Evolutionary conservation across 257 asterid species (phyloP).

Genomic region (Solanum arcanum): DNA sequence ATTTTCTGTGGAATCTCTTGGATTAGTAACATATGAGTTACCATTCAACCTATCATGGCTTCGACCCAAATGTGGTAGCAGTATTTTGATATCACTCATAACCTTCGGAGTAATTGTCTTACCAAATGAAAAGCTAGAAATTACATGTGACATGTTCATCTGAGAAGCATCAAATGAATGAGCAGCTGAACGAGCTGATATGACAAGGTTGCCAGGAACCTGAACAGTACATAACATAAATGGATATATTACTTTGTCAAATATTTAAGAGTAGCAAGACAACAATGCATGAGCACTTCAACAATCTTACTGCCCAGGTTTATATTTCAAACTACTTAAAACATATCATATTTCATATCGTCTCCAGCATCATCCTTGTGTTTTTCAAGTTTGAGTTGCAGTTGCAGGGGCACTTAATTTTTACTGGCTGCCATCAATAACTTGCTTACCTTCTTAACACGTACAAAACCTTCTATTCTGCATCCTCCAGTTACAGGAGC

Average conservation of each 20-base stretch:
- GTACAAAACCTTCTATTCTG: slow-evolving; percentile 91
- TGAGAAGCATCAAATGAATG: slow-evolving; percentile 93
- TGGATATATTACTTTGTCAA: not conserved
- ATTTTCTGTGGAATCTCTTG: slow-evolving; percentile 68
- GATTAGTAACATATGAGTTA: slow-evolving; percentile 66
- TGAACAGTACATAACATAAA: slow-evolving; percentile 18
- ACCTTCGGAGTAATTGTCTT: slow-evolving; percentile 57
- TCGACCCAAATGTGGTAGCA: slow-evolving; percentile 69
- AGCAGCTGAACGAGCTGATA: slow-evolving; percentile 83
- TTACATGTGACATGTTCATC: slow-evolving; percentile 95
- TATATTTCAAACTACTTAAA: not conserved
- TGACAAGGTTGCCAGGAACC: slow-evolving; percentile 92
- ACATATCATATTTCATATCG: not conserved
- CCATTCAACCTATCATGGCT: slow-evolving; percentile 75
- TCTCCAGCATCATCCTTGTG: not conserved
- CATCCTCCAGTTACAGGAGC: slow-evolving; percentile 96
- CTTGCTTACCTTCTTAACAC: slow-evolving; percentile 73
- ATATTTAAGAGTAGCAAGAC: not conserved
- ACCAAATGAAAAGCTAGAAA: slow-evolving; percentile 77
- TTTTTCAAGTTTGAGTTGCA: not conserved
- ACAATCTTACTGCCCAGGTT: not conserved
- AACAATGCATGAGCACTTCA: not conserved
- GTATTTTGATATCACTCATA: slow-evolving; percentile 57
- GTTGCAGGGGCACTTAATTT: not conserved
- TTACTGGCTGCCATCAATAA: not conserved